Conservation (phyloP, 2,329 filamentous ascomycete species). For the Phyllosticta paracitricarpa region DNA sequence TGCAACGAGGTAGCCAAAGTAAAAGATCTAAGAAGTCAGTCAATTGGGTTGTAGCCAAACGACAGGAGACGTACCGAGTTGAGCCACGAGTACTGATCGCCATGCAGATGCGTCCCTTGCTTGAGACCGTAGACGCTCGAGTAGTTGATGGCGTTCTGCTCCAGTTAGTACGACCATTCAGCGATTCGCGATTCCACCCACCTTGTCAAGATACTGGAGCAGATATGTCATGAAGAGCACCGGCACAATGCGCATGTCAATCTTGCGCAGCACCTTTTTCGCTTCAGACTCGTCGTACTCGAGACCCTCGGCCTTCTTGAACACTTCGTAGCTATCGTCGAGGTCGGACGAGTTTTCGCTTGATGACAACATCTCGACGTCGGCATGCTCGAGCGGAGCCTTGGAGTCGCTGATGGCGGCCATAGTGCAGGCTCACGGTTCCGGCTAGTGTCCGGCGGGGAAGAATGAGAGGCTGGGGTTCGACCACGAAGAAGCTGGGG, state of each 20-base stretch:
- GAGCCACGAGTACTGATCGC: constrained; percentile 45
- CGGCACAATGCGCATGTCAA: constrained; percentile 21
- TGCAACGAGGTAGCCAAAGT: constrained; percentile 39
- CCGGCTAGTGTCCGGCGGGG: not conserved
- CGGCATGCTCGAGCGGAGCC: not conserved
- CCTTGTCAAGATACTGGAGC: constrained; percentile 33
- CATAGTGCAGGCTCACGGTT: not conserved
- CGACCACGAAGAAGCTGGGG: not conserved
- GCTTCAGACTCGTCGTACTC: constrained; percentile 18
- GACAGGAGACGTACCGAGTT: not conserved
- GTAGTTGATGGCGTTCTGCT: constrained; percentile 39
- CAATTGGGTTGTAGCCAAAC: not conserved
- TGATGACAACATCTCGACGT: not conserved
- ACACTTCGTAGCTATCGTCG: constrained; percentile 24
- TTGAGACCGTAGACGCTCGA: constrained; percentile 41
- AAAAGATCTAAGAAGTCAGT: constrained; percentile 32
- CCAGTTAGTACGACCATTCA: not conserved
- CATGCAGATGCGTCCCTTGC: constrained; percentile 37
- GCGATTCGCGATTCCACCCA: constrained; percentile 18
- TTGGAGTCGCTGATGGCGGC: not conserved
- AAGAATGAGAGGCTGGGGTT: not conserved
- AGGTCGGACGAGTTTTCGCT: constrained; percentile 9
- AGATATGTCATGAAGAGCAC: constrained; percentile 28
- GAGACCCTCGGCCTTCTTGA: constrained; percentile 19
- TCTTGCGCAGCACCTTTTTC: constrained; percentile 21